Evolutionary conservation across 176 grass and related monocot species (phyloP), one percentile per base, ranked within the genome.

Genomic region (Avena insularis): DNA sequence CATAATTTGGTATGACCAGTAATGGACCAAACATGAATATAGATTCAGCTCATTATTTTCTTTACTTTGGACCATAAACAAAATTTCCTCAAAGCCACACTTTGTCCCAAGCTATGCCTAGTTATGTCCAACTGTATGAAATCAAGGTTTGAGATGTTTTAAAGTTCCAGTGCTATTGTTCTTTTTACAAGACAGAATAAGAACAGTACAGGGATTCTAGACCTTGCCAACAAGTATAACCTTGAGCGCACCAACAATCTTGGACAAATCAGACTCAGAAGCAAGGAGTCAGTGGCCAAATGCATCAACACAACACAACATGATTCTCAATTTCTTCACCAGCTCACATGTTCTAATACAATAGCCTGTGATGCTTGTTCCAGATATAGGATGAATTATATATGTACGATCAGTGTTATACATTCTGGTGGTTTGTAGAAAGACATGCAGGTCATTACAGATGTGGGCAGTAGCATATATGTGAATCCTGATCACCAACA

Each of bases 171-270:
- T 20, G 33, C 21, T 27, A 47, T 72, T 70, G n/a, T 21, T 45
- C 9, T 9, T 48, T 27, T 75, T 53, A 76, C 73, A 77, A 19
- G 15, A 20, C 74, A 77, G 48, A 77, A 55, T 55, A 77, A 77
- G 46, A 77, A 55, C 74, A 33, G 49, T 27, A 31, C 14, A 53
- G 25, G 16, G 31, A 78, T 38, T 78, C 75, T 57, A n/a, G 51
- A 20, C 51, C 50, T 78, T 54, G 15, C 16, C 51, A 78, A 75
- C 21, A 51, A 29, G 3, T 29, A 51, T 29, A 54, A 16, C 12
- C 46, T 53, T 14, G 1, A 76, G 73, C 73, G 31, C 21, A 25
- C 27, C n/a, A 75, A 75, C 25, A 35, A 78, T 57, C 75, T 57
- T 11, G 16, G 19, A 23, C 35, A 46, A 76, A 88, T 15, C 33